Evolutionary conservation across 768 basidiomycete species (phyloP).

Genomic region (Lactarius psammicola): DNA sequence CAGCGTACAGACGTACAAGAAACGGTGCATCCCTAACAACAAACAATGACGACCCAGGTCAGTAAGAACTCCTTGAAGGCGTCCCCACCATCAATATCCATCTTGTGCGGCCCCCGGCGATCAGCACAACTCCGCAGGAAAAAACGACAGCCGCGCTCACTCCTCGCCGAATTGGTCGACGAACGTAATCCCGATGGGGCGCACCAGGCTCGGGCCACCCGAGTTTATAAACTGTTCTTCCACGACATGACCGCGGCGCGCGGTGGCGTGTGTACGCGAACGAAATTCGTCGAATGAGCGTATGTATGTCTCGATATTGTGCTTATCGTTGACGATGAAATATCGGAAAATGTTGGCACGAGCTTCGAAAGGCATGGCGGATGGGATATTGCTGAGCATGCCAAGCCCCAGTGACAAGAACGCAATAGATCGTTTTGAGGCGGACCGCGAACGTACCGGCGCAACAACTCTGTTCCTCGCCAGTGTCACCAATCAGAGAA

Average conservation of each 20-base stretch:
- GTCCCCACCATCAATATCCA: conserved; percentile 94
- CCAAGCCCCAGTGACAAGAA: conserved; percentile 83
- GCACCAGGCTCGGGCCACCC: conserved; percentile 78
- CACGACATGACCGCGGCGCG: conserved; percentile 75
- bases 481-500: conserved; percentile 39
- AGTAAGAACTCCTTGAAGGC: conserved; percentile 99
- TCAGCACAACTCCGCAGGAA: neutral
- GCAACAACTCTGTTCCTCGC: conserved; percentile 61
- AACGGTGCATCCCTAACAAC: neutral
- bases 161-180: conserved; percentile 88
- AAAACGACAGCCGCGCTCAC: conserved; percentile 45
- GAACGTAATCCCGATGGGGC: conserved; percentile 86
- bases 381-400: conserved; percentile 92
- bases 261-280: conserved; percentile 40
- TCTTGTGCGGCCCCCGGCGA: conserved; percentile 42
- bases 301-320: conserved; percentile 26
- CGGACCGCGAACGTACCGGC: conserved; percentile 32
- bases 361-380: conserved; percentile 88
- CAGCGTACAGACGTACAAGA: too few species aligned
- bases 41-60: conserved; percentile 46
- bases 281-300: conserved; percentile 23
- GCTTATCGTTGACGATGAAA: conserved; percentile 70
- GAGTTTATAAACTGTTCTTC: conserved; percentile 89
- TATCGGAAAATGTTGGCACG: conserved; percentile 88
- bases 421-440: conserved; percentile 68